Percentiles rank a stretch among this genome's conserved stretches.
These are phyloP conservation scores for Penicillium waksmanii DNA, from an alignment of 495 filamentous ascomycete species.

Conservation along the genomic window DNA sequence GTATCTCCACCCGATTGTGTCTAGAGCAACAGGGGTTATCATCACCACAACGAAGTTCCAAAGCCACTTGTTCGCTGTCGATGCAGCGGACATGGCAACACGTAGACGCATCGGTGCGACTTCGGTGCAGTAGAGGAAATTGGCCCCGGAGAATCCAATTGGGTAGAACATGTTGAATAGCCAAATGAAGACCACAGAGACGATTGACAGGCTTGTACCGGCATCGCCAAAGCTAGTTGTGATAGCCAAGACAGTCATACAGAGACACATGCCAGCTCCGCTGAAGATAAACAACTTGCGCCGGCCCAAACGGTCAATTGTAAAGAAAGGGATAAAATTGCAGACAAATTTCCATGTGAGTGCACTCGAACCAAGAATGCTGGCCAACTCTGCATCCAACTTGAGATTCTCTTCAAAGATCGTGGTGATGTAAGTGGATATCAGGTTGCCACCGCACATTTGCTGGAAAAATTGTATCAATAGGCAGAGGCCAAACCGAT, in stretches of 20 bases:
- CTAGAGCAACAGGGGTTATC: slow-evolving; percentile 57
- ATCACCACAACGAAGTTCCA: slow-evolving; percentile 49
- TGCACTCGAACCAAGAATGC: slow-evolving; percentile 16
- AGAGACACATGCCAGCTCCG: slow-evolving; percentile 28
- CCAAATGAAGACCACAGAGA: slow-evolving; percentile 26
- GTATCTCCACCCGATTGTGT: slow-evolving; percentile 54
- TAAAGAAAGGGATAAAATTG: slow-evolving; percentile 18
- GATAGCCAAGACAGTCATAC: slow-evolving; percentile 37
- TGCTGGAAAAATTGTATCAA: slow-evolving; percentile 36
- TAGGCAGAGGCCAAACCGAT: slow-evolving; percentile 30
- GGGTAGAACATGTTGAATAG: slow-evolving; percentile 21
- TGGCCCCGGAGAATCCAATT: slow-evolving; percentile 21
- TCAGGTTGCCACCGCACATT: slow-evolving; percentile 24
- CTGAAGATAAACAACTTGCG: slow-evolving; percentile 37
- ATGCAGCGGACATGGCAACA: slow-evolving; percentile 5
- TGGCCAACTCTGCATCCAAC: slow-evolving; percentile 5
- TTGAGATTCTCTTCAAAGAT: slow-evolving; percentile 22
- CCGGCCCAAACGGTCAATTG: slow-evolving; percentile 31
- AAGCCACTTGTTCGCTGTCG: slow-evolving; percentile 17
- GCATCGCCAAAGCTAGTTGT: slow-evolving; percentile 38
- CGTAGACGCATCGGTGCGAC: slow-evolving; percentile 47
- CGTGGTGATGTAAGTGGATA: slow-evolving; percentile 22
- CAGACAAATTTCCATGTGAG: slow-evolving; percentile 36
- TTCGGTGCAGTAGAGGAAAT: slow-evolving; percentile 41
- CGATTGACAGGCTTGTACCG: slow-evolving; percentile 26